A percentile compares a stretch with the other conserved stretches of the same genome.
Evolutionary conservation across 1,284 basidiomycete species (phyloP).

Genomic region (Rhodotorula glutinis): DNA sequence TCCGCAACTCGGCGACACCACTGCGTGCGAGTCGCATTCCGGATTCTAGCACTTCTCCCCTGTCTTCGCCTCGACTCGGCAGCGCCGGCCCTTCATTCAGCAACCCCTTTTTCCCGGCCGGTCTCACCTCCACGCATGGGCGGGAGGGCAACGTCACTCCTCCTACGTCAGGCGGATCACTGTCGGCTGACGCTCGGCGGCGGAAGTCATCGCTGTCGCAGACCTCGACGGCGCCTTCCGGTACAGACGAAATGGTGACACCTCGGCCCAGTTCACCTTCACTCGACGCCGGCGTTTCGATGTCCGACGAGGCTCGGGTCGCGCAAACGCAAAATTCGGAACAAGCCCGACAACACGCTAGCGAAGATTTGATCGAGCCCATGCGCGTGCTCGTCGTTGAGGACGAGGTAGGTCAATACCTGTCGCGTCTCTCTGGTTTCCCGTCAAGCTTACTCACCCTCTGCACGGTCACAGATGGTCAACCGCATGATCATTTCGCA

Average conservation of each 20-base stretch:
- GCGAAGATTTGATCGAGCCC: constrained; percentile 10
- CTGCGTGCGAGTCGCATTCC: constrained; percentile 27
- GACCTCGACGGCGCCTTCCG: background rate
- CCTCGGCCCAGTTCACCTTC: no score
- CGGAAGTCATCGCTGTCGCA: background rate
- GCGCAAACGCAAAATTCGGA: background rate
- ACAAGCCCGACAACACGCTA: background rate
- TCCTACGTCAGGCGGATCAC: no score
- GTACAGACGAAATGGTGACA: no score
- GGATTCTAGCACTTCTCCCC: background rate
- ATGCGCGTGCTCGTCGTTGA: constrained; percentile 70
- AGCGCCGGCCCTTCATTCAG: background rate
- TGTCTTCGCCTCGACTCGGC: background rate
- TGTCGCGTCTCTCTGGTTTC: background rate
- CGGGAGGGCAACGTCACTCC: no score
- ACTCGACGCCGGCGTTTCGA: no score
- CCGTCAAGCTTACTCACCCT: background rate
- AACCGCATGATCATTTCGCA: constrained; percentile 44
- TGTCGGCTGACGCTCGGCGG: background rate
- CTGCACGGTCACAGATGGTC: constrained; percentile 23
- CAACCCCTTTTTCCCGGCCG: background rate
- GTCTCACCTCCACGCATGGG: background rate
- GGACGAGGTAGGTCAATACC: constrained; percentile 49
- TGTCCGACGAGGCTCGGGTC: no score
- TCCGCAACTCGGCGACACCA: constrained; percentile 26